These are phyloP conservation scores for Apiotrichum veenhuisii DNA, from an alignment of 1,284 basidiomycete species.

Conservation along the genomic window DNA sequence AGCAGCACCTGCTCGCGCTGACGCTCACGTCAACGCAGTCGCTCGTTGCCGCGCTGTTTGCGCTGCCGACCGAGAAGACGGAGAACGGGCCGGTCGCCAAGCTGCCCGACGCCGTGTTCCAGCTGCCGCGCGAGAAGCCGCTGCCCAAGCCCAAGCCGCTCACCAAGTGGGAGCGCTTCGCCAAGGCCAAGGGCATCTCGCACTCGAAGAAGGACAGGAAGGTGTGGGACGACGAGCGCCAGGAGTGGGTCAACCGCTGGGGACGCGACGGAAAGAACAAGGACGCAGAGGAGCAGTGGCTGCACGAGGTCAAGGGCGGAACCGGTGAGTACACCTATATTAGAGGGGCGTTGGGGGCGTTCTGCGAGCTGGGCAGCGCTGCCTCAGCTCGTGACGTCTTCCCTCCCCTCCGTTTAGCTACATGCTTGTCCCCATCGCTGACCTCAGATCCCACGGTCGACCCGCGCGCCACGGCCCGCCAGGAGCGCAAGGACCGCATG, in stretches of 20 bases:
- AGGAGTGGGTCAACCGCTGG: slow-evolving; percentile 92
- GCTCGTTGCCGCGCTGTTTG: slow-evolving; percentile 74
- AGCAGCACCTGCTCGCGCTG: slow-evolving; percentile 72
- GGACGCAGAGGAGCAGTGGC: slow-evolving; percentile 83
- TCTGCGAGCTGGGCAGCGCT: no score
- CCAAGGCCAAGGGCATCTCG: slow-evolving; percentile 88
- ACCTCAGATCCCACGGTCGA: slow-evolving; percentile 64
- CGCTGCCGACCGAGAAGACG: slow-evolving; percentile 70
- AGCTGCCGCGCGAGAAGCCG: slow-evolving; percentile 84
- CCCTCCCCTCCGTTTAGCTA: background rate
- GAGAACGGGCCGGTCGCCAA: slow-evolving; percentile 79
- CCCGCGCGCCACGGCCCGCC: slow-evolving; percentile 69
- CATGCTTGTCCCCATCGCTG: background rate
- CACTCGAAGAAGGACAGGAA: slow-evolving; percentile 74
- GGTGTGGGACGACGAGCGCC: slow-evolving; percentile 90
- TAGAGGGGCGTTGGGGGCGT: no score
- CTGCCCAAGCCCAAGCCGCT: slow-evolving; percentile 86
- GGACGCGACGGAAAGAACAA: slow-evolving; percentile 88
- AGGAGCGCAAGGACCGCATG: slow-evolving; percentile 72
- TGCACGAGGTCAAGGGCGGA: slow-evolving; percentile 81
- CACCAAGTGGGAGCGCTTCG: slow-evolving; percentile 97
- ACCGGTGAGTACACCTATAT: slow-evolving; percentile 67
- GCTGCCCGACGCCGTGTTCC: slow-evolving; percentile 70
- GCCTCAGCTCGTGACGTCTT: no score
- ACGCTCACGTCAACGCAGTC: slow-evolving; percentile 83